These are phyloP conservation scores for Picea abies DNA, from an alignment of 83 land plant species.

Conservation along the genomic window DNA sequence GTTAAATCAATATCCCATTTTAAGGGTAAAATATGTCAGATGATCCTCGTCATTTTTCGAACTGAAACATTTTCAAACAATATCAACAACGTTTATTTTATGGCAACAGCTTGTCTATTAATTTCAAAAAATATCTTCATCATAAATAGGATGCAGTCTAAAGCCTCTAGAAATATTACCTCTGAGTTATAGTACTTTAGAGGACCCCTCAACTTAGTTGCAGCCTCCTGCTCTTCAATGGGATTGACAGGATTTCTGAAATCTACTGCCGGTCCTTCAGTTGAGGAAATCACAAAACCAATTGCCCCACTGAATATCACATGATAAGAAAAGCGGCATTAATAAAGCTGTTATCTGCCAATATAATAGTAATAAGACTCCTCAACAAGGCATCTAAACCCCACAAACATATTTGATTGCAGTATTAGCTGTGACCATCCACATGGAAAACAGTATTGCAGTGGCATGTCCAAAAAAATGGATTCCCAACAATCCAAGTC, in stretches of 20 bases:
- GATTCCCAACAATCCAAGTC: neutral
- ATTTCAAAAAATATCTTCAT: too few species aligned
- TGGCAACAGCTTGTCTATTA: too few species aligned
- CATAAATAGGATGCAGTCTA: too few species aligned
- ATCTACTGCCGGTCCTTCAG: constrained; percentile 90
- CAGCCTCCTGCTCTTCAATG: constrained; percentile 45
- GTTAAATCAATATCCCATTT: too few species aligned
- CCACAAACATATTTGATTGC: neutral
- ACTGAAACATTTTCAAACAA: too few species aligned
- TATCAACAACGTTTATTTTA: too few species aligned
- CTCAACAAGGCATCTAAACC: neutral
- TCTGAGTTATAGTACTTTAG: constrained; percentile 91
- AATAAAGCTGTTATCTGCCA: neutral
- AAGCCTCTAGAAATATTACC: constrained; percentile 33
- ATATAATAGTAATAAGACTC: neutral
- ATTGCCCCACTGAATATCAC: constrained; percentile 81
- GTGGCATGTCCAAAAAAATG: neutral
- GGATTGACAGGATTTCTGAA: constrained; percentile 79
- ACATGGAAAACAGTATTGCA: neutral
- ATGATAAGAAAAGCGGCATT: neutral
- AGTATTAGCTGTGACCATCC: neutral
- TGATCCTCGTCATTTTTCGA: too few species aligned
- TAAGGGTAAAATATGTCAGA: too few species aligned
- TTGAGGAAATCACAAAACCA: constrained; percentile 98
- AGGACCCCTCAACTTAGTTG: constrained; percentile 47